Base-by-base conservation (phyloP, 345 rosid genomes). In the Eucalyptus cloeziana region DNA sequence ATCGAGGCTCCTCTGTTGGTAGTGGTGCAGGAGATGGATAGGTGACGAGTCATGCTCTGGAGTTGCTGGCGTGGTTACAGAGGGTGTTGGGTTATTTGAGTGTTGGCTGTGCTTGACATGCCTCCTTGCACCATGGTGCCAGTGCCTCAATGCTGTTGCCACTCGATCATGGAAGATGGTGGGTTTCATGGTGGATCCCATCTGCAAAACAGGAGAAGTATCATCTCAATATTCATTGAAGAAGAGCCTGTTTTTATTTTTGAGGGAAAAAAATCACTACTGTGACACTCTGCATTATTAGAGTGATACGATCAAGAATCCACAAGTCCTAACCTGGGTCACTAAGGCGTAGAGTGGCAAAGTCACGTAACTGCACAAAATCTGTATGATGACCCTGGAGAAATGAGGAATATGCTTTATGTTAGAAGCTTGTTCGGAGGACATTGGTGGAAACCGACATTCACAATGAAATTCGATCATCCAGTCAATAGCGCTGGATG, bases 321-420 rank as follows among this genome's bases (percentile, higher is more conserved):
- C 45, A 21, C 15, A 10, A 58, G 27, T 88, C 10, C 87, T 93
- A 88, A 97, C 99, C 96, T 97, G 99, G 22, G 99, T 98, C 81
- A 98, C 99, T 47, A 98, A 90, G 54, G 99, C 99, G 89, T 98
- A 97, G n/a, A 98, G 96, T 86, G 99, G 99, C 88, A 98, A 94
- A 40, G 99, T 97, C 90, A 98, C 96, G 86, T 98, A 98, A 89
- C 99, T 98, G 95, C 99, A 98, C 43, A 97, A 54, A 85, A 98
- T 89, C 90, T 97, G 99, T 90, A 94, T 93, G 62, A 95, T 13
- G 71, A 96, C 93, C 96, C 99, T 98, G 95, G 31, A 92, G 90
- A 49, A 31, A 54, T 56, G 44, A 62, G 51, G 43, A 44, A 52
- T 25, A 11, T 25, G 67, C 45, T 71, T 40, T 76, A 76, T 10